A percentile compares a stretch with the other conserved stretches of the same genome.
phyloP scores from a whole-genome alignment of 2,329 filamentous ascomycete species.

The Chaetoscypha palmicola region DNA sequence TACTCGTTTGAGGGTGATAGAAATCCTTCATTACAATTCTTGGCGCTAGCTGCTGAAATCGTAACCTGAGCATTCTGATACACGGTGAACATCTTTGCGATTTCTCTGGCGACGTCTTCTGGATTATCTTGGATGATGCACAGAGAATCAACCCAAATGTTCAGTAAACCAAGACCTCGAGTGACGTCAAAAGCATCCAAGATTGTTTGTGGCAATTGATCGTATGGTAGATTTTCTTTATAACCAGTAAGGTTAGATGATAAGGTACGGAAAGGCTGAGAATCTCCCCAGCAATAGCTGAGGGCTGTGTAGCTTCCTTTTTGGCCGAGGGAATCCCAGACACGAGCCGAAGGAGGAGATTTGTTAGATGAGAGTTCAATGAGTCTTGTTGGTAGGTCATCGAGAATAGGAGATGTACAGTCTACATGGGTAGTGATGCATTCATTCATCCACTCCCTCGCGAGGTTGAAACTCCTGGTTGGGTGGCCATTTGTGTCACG shows the following conservation, averaged over 20 bases:
- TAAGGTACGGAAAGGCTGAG: background rate
- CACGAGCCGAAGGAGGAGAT: background rate
- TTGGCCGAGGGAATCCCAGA: background rate
- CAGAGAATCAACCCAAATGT: slow-evolving; percentile 4
- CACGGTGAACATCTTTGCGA: background rate
- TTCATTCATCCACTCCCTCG: background rate
- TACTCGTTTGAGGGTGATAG: no score
- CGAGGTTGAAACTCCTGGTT: background rate
- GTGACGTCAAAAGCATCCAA: slow-evolving; percentile 2
- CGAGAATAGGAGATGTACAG: background rate
- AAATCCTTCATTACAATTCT: background rate
- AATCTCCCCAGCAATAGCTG: background rate
- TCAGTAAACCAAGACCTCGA: background rate
- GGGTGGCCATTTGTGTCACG: no score
- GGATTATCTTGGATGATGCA: slow-evolving; percentile 3
- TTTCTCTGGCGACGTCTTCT: background rate
- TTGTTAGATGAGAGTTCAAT: background rate
- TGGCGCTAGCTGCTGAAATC: slow-evolving; percentile 3
- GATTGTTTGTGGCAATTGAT: background rate
- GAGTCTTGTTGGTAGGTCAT: background rate
- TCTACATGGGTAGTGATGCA: background rate
- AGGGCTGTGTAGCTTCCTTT: background rate
- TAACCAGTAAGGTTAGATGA: background rate
- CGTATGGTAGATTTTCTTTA: background rate
- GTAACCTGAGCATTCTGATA: slow-evolving; percentile 2